phyloP scores from a whole-genome alignment of 148 eudicot species.

The Nepenthes gracilis region DNA sequence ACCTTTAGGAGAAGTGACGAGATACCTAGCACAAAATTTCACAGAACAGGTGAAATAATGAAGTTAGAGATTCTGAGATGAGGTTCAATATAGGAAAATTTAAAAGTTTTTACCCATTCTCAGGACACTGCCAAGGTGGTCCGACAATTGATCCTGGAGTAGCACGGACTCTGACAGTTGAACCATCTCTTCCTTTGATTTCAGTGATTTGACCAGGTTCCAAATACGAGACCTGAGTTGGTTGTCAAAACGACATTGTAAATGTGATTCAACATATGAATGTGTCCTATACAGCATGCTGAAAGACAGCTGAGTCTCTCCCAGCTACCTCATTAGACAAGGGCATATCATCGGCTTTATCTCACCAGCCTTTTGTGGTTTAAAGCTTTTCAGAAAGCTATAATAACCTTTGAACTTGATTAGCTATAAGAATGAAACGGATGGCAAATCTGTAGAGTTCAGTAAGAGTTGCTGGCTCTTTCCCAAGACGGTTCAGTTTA shows the following conservation, averaged over 20 bases:
- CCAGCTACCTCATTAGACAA: too few species aligned
- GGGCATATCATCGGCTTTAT: too few species aligned
- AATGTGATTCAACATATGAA: neutral
- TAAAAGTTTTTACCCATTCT: conserved; percentile 55
- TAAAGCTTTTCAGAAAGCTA: too few species aligned
- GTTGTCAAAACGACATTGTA: neutral
- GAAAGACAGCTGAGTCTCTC: too few species aligned
- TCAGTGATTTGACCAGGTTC: conserved; percentile 77
- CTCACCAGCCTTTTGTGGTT: too few species aligned
- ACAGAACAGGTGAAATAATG: neutral
- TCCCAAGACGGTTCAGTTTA: too few species aligned
- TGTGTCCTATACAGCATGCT: too few species aligned
- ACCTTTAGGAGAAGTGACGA: conserved; percentile 52
- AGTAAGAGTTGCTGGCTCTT: too few species aligned
- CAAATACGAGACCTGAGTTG: conserved; percentile 56
- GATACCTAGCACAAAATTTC: conserved; percentile 38
- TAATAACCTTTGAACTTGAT: too few species aligned
- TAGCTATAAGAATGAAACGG: too few species aligned
- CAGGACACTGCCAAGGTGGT: conserved; percentile 99
- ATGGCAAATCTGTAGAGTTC: too few species aligned
- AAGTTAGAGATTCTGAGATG: neutral
- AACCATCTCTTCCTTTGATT: conserved; percentile 47
- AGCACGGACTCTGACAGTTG: conserved; percentile 44
- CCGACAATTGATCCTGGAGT: conserved; percentile 95
- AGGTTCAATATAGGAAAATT: neutral